Percentiles rank a stretch among this genome's conserved stretches.
These are phyloP conservation scores for Leishmania turanica DNA, from an alignment of 208 protist genomes.

Conservation along the genomic window DNA sequence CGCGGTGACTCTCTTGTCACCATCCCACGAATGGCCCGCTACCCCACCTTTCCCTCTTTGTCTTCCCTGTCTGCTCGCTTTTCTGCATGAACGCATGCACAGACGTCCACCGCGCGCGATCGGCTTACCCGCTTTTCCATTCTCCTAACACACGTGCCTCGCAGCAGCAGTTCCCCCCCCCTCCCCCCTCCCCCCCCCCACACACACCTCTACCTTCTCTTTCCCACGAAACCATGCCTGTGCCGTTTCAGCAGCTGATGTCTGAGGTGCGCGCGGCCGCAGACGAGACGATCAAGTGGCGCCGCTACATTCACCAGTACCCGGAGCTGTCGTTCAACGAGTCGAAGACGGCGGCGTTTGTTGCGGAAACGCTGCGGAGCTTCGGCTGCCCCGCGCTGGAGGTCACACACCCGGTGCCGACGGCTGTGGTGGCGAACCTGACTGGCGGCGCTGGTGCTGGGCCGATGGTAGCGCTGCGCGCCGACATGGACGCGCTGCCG, in stretches of 20 bases:
- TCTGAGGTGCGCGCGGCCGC: conserved; percentile 25
- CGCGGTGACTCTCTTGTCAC: not conserved
- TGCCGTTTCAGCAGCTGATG: conserved; percentile 32
- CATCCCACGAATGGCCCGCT: not conserved
- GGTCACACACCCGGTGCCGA: conserved; percentile 48
- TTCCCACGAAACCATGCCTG: conserved; percentile 10
- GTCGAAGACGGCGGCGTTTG: conserved; percentile 50
- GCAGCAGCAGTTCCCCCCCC: not conserved
- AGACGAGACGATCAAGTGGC: conserved; percentile 57
- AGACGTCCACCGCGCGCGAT: not conserved
- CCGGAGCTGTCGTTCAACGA: conserved; percentile 58
- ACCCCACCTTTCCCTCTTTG: not conserved
- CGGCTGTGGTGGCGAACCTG: conserved; percentile 54
- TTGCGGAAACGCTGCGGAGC: conserved; percentile 36
- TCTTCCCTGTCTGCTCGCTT: not conserved
- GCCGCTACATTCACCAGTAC: conserved; percentile 65
- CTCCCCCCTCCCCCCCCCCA: not conserved
- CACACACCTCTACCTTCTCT: not conserved
- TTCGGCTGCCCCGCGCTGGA: conserved; percentile 40
- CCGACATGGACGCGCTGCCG: conserved; percentile 77
- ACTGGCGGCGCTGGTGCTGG: conserved; percentile 54
- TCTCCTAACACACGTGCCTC: not conserved
- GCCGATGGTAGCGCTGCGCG: conserved; percentile 56
- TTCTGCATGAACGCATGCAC: not conserved
- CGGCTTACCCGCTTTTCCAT: not conserved